Conservation (phyloP, 306 rosid species). For the Corylus americana region DNA sequence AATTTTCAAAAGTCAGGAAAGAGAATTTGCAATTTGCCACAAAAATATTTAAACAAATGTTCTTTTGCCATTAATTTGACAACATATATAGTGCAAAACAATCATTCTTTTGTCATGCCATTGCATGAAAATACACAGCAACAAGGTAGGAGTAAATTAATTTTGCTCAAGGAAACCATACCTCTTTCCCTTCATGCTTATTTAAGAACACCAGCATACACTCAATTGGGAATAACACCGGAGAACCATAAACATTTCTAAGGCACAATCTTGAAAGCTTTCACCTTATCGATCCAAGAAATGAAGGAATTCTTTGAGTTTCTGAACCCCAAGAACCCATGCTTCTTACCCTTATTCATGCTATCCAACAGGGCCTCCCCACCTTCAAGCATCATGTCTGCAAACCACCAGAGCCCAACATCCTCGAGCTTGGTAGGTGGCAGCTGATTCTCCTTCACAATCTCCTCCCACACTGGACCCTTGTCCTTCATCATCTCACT, state of each 20-base stretch:
- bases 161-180: not conserved
- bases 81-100: too few relatives aligned
- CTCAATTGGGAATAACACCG: not conserved
- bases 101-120: too few relatives aligned
- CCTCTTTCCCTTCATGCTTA: not conserved
- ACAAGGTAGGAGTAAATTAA: not conserved
- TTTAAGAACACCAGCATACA: not conserved
- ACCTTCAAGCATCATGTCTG: constrained; percentile 25
- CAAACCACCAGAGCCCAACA: constrained; percentile 64
- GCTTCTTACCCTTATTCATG: constrained; percentile 71
- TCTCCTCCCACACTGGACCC: constrained; percentile 62
- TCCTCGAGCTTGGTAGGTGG: constrained; percentile 43
- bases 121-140: not conserved
- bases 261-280: constrained; percentile 25
- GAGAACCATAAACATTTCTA: not conserved
- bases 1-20: not conserved
- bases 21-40: too few relatives aligned
- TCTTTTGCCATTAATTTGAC: not conserved
- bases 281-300: constrained; percentile 58
- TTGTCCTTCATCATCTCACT: constrained; percentile 55
- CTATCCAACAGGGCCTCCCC: constrained; percentile 24
- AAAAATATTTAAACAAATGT: not conserved
- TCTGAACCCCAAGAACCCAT: constrained; percentile 72
- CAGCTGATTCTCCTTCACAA: constrained; percentile 54
- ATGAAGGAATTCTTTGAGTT: constrained; percentile 63